A percentile compares a stretch with the other conserved stretches of the same genome.
Conservation (phyloP, 2,329 filamentous ascomycete species). For the Talaromyces sp. region DNA sequence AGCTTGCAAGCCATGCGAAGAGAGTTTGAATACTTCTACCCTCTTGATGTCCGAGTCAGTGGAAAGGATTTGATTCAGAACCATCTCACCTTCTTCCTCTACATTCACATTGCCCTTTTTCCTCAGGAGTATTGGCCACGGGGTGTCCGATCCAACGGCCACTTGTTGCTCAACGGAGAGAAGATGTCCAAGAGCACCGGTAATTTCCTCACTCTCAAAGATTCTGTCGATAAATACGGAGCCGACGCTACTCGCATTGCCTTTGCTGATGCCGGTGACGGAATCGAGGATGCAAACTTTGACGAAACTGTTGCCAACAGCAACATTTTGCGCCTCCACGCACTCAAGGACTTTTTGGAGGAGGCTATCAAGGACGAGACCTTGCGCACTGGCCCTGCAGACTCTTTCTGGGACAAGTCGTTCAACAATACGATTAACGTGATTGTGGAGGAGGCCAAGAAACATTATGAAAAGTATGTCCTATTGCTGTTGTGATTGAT, state of each 20-base stretch:
- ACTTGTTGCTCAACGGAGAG: conserved; percentile 90
- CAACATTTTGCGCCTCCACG: conserved; percentile 81
- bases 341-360: conserved; percentile 87
- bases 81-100: conserved; percentile 93
- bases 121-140: conserved; percentile 83
- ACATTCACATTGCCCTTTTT: conserved; percentile 90
- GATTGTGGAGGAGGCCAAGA: conserved; percentile 72
- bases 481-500: background rate
- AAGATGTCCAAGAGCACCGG: conserved; percentile 99
- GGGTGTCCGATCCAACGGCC: conserved; percentile 83
- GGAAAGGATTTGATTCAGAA: conserved; percentile 94
- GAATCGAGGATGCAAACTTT: conserved; percentile 94
- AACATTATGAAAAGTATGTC: conserved; percentile 69
- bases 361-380: conserved; percentile 72
- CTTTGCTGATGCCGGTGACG: conserved; percentile 90
- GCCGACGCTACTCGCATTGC: conserved; percentile 90
- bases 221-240: conserved; percentile 87
- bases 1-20: conserved; percentile 77
- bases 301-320: conserved; percentile 93
- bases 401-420: conserved; percentile 79
- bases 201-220: conserved; percentile 90
- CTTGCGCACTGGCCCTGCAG: conserved; percentile 72
- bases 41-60: conserved; percentile 79
- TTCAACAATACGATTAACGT: conserved; percentile 93
- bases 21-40: conserved; percentile 97